phyloP scores from a whole-genome alignment of 2,329 filamentous ascomycete genomes.

The Clonostachys chloroleuca region DNA sequence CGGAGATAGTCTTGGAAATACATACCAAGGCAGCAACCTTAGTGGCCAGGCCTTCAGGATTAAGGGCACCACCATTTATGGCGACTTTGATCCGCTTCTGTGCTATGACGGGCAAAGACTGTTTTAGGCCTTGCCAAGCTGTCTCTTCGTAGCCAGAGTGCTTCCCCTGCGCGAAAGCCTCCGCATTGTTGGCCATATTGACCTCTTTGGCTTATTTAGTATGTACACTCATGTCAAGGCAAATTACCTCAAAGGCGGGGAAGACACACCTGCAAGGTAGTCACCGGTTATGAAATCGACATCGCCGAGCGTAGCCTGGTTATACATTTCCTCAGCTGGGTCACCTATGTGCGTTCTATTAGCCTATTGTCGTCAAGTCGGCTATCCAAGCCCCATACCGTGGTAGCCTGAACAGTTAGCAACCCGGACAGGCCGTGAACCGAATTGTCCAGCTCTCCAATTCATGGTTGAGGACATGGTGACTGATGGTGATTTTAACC shows the following conservation, averaged over 20 bases:
- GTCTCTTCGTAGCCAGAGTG: not conserved
- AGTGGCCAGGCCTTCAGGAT: not conserved
- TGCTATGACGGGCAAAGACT: not conserved
- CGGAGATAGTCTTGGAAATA: no score
- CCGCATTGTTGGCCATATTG: slow-evolving; percentile 41
- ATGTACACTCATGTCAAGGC: not conserved
- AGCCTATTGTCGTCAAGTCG: no score
- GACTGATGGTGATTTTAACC: no score
- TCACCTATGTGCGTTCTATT: not conserved
- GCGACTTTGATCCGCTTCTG: not conserved
- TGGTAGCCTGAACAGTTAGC: not conserved
- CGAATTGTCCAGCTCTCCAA: no score
- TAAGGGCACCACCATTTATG: not conserved
- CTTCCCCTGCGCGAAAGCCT: not conserved
- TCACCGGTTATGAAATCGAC: slow-evolving; percentile 32
- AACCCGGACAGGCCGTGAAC: not conserved
- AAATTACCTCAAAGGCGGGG: no score
- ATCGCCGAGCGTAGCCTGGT: slow-evolving; percentile 7
- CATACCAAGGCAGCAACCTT: not conserved
- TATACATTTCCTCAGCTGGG: not conserved
- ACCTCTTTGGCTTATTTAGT: slow-evolving; percentile 19
- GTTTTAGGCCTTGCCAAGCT: not conserved
- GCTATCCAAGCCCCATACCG: not conserved
- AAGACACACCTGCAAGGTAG: slow-evolving; percentile 20
- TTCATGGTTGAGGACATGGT: no score